Percentiles rank a stretch among this genome's conserved stretches.
Evolutionary conservation across 306 rosid species (phyloP).

Genomic region (Quercus dentata): DNA sequence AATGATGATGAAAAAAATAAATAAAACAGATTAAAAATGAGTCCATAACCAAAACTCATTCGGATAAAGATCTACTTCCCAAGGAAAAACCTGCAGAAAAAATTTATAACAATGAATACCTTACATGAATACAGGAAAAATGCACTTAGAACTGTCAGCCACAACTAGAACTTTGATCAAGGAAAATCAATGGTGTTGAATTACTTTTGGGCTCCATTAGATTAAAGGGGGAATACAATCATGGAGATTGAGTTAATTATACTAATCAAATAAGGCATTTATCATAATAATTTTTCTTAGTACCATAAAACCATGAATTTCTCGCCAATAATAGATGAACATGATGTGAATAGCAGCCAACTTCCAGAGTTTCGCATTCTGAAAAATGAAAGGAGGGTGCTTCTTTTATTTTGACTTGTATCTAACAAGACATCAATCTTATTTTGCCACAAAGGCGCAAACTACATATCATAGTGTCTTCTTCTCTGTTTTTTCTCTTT

Average conservation of each 20-base stretch:
- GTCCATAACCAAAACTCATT: background rate
- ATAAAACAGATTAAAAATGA: background rate
- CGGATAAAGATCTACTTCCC: background rate
- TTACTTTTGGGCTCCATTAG: background rate
- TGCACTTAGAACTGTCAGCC: background rate
- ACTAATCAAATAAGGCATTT: background rate
- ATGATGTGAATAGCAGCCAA: background rate
- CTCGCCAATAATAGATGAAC: background rate
- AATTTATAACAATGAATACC: background rate
- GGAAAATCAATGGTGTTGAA: background rate
- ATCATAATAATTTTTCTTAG: background rate
- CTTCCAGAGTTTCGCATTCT: background rate
- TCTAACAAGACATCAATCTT: background rate
- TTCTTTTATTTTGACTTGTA: background rate
- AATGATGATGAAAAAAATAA: slow-evolving; percentile 5
- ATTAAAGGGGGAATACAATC: background rate
- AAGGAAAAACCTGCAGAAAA: background rate
- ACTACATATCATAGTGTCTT: background rate
- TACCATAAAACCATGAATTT: background rate
- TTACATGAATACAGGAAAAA: background rate
- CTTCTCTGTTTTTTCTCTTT: background rate
- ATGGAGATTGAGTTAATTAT: background rate
- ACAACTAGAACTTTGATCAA: slow-evolving; percentile 10
- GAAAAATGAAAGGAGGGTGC: background rate
- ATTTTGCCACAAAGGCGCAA: background rate